Conservation (phyloP, 2,329 filamentous ascomycete genomes). For the Metarhizium guizhouense region DNA sequence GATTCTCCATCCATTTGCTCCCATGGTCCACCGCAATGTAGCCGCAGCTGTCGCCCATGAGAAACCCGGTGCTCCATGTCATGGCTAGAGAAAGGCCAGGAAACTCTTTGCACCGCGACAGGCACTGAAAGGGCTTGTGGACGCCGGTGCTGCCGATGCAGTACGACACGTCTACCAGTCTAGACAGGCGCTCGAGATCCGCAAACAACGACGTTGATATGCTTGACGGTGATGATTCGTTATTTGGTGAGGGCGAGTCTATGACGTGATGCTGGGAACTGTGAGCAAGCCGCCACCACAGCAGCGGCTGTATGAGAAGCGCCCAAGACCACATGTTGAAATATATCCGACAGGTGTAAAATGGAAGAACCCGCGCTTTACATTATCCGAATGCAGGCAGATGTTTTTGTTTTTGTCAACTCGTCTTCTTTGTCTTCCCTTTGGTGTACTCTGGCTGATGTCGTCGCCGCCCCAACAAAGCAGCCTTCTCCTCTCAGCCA, state of each 20-base stretch:
- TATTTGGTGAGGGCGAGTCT: neutral
- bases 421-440: neutral
- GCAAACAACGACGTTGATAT: conserved; percentile 61
- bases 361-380: neutral
- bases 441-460: neutral
- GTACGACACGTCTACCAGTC: conserved; percentile 89
- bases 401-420: neutral
- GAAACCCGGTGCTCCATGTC: conserved; percentile 83
- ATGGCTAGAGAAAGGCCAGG: conserved; percentile 67
- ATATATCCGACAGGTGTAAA: neutral
- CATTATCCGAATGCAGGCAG: neutral
- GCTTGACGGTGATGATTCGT: neutral
- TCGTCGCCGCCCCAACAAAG: neutral
- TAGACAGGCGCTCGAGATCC: conserved; percentile 78
- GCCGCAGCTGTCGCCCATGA: conserved; percentile 85
- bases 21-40: conserved; percentile 81
- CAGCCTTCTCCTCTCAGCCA: neutral
- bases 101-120: conserved; percentile 79
- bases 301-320: neutral
- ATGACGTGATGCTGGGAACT: neutral
- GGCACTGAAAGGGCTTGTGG: conserved; percentile 72
- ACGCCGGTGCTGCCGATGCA: conserved; percentile 84
- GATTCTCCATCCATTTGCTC: conserved; percentile 8
- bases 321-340: neutral
- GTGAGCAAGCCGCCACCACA: neutral